A percentile compares a stretch with the other conserved stretches of the same genome.
phyloP scores from a whole-genome alignment of 192 early-diverging fungal genomes.

The Rhizophlyctis rosea region DNA sequence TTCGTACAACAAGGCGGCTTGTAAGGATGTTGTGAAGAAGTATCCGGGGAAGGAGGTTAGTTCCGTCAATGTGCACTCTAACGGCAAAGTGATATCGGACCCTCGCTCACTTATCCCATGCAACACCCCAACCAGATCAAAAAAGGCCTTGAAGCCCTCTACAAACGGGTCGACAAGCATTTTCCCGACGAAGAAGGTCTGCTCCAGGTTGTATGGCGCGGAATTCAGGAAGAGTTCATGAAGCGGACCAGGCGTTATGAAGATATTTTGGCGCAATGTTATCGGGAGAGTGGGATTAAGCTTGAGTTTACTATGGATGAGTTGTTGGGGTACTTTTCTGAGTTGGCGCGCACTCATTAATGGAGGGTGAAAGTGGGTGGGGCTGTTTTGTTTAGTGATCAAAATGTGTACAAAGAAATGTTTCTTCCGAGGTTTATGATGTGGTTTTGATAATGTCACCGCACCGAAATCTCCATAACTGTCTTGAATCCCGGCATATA shows the following conservation, averaged over 20 bases:
- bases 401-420: no score
- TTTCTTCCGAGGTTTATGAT: no score
- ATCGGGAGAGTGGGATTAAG: slow-evolving; percentile 75
- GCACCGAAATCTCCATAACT: no score
- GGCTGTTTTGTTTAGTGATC: no score
- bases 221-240: slow-evolving; percentile 84
- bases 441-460: no score
- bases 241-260: slow-evolving; percentile 77
- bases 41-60: slow-evolving; percentile 79
- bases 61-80: no score
- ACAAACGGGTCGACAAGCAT: slow-evolving; percentile 93
- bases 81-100: no score
- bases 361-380: no score
- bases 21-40: slow-evolving; percentile 80
- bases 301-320: slow-evolving; percentile 88
- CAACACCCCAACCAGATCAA: slow-evolving; percentile 52
- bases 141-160: slow-evolving; percentile 75
- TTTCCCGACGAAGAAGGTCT: slow-evolving; percentile 78
- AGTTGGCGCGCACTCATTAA: slow-evolving; percentile 60
- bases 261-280: slow-evolving; percentile 77
- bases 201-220: slow-evolving; percentile 85
- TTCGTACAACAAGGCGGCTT: slow-evolving; percentile 76
- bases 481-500: no score
- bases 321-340: slow-evolving; percentile 68
- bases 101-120: not conserved